Base-by-base conservation (phyloP, 1,139 yeast genomes). In the Pichia sp. region DNA sequence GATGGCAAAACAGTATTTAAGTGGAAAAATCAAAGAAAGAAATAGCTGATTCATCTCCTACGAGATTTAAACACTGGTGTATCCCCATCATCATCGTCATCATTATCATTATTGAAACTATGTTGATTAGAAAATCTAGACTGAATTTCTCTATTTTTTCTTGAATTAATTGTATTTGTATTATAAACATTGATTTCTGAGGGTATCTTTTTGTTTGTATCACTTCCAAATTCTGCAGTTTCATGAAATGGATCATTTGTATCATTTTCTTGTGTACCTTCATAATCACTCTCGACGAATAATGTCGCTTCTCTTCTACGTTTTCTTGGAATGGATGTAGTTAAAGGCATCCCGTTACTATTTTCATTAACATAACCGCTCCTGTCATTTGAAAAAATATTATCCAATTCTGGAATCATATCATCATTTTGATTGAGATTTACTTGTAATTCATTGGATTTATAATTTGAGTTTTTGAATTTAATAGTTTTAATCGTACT, bases 1-100 rank as follows among this genome's bases (percentile, higher is more conserved):
- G 74, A 78, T 41, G 97, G 97, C 3, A 76, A 76, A 52, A 76
- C 76, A 0, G 72, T 74, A n/a, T 90, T 78, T 70, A 86, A 86
- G 69, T 90, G 96, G 95, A 86, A 83, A 64, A 83, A 78, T 58
- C 86, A 83, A 63, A 79, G 97, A 60, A 89, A 88, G 70, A 77
- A 85, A 58, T 86, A 47, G 31, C 18, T 18, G 11, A 3, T 31
- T 37, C 47, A 49, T 45, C 57, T 53, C 36, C 66, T 58, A 45
- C 66, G 64, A 39, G 71, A 69, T 49, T 60, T 67, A 51, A 72
- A 72, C 11, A 59, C 60, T 2, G 74, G 73, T 3, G 59, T 63
- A 45, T 69, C 72, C 38, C 63, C 66, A 44, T 66, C 67, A 39
- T 61, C 62, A 25, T 59, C 66, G 28, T 61, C 18, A 18, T 18